A percentile compares a stretch with the other conserved stretches of the same genome.
phyloP scores from a whole-genome alignment of 1,139 yeast genomes.

The Scheffersomyces segobiensis region DNA sequence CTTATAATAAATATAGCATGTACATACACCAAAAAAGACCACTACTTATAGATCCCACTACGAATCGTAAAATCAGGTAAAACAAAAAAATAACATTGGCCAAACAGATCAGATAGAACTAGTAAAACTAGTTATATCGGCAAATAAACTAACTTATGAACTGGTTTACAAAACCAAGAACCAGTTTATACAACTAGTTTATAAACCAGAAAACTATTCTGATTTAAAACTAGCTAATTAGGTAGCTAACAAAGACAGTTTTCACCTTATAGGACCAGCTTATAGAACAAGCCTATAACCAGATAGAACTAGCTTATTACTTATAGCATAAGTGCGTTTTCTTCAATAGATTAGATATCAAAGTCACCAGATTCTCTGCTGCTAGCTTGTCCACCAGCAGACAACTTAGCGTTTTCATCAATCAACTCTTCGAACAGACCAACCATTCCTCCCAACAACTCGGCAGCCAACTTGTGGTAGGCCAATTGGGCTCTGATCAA shows the following conservation, averaged over 20 bases:
- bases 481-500: conserved; percentile 80
- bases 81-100: background rate
- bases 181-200: background rate
- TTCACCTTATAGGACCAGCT: background rate
- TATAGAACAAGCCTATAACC: background rate
- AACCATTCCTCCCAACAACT: conserved; percentile 64
- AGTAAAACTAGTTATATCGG: background rate
- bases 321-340: background rate
- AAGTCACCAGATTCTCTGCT: conserved; percentile 45
- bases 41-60: background rate
- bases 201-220: background rate
- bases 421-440: conserved; percentile 65
- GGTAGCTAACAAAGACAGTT: background rate
- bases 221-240: background rate
- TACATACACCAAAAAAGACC: background rate
- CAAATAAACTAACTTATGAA: background rate
- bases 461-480: conserved; percentile 76
- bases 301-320: background rate
- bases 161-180: background rate
- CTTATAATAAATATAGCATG: background rate
- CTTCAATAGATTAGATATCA: conserved; percentile 30
- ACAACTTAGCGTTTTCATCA: conserved; percentile 40
- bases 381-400: conserved; percentile 15
- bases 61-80: background rate
- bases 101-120: background rate